Evolutionary conservation across 192 early-diverging fungal genomes (phyloP).

Genomic region (Neocallimastix lanati): DNA sequence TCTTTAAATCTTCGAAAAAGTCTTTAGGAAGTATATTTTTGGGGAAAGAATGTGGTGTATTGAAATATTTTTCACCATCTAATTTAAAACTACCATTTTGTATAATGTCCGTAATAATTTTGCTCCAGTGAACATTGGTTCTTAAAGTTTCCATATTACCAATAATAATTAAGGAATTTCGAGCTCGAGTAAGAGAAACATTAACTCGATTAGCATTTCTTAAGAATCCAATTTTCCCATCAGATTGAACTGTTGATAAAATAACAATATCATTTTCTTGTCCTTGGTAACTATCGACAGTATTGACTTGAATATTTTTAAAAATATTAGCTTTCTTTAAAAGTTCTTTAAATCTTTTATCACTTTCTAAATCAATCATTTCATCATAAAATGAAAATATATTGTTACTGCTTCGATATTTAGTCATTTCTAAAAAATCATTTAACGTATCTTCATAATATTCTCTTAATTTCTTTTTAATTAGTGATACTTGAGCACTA

Average conservation of each 20-base stretch:
- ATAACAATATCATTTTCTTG: conserved; percentile 95
- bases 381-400: not conserved
- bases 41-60: no score
- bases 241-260: conserved; percentile 66
- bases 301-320: conserved; percentile 72
- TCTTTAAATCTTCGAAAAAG: no score
- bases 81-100: no score
- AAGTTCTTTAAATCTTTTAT: not conserved
- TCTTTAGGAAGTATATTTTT: no score
- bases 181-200: conserved; percentile 72
- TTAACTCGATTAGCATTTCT: conserved; percentile 73
- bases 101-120: no score
- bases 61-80: no score
- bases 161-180: conserved; percentile 60
- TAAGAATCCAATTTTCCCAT: conserved; percentile 56
- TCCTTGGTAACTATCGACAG: conserved; percentile 89
- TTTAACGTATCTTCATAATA: not conserved
- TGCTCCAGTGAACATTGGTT: no score
- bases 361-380: not conserved
- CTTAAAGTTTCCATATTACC: no score
- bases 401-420: not conserved
- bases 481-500: conserved; percentile 57
- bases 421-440: not conserved
- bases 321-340: conserved; percentile 37
- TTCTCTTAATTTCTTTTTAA: conserved; percentile 40